phyloP scores from a whole-genome alignment of 257 asterid species.

The Voacanga thouarsii region DNA sequence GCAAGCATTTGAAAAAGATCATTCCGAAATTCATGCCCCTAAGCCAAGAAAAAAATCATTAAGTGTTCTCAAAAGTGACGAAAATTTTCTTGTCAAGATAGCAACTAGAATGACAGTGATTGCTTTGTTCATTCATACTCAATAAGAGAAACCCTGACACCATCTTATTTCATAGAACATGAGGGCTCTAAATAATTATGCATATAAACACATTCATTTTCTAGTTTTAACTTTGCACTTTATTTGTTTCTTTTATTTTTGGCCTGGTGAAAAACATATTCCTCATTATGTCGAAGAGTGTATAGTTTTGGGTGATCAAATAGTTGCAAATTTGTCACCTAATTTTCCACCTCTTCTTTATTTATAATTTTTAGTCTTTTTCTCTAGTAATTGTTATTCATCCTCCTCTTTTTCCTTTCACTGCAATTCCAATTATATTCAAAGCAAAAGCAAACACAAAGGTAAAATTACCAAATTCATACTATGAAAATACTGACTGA shows the following conservation, averaged over 20 bases:
- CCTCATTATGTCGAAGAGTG: too few relatives aligned
- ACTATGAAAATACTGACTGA: neutral
- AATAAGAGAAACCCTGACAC: neutral
- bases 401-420: neutral
- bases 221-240: neutral
- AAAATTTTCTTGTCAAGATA: neutral
- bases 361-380: neutral
- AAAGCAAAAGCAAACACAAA: slow-evolving; percentile 1
- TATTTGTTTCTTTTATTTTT: too few relatives aligned
- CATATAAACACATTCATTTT: neutral
- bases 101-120: neutral
- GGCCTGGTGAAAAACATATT: neutral
- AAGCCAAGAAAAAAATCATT: slow-evolving; percentile 20
- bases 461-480: neutral
- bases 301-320: neutral
- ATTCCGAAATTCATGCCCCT: slow-evolving; percentile 92
- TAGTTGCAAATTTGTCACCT: neutral
- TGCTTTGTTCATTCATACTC: too few relatives aligned
- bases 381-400: neutral
- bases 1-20: slow-evolving; percentile 78
- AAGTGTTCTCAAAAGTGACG: neutral
- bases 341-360: neutral
- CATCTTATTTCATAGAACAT: neutral
- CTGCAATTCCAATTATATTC: neutral
- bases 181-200: neutral